Conservation (phyloP, 495 filamentous ascomycete species). For the Chaetomidium leptoderma region DNA sequence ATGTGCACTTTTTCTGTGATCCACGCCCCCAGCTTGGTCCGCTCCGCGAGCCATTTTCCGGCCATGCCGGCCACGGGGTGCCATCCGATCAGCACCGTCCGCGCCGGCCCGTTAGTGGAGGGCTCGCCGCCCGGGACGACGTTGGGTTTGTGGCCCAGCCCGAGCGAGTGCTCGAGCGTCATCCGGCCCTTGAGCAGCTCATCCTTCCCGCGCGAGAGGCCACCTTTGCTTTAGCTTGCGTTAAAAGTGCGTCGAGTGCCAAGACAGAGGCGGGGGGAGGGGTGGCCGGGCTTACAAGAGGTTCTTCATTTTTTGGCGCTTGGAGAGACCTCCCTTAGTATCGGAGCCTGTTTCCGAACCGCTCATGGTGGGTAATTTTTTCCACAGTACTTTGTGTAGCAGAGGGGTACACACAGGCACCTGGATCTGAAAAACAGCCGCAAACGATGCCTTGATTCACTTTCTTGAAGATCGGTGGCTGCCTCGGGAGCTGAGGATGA, state of each 20-base stretch:
- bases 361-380: neutral
- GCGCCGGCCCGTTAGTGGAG: conserved; percentile 24
- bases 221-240: conserved; percentile 15
- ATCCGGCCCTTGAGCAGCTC: conserved; percentile 38
- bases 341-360: conserved; percentile 10
- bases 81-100: conserved; percentile 44
- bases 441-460: neutral
- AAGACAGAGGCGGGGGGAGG: too few species aligned
- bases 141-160: conserved; percentile 42
- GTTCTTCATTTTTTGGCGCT: conserved; percentile 21
- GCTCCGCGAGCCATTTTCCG: conserved; percentile 44
- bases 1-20: conserved; percentile 40
- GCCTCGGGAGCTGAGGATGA: neutral
- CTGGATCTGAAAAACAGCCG: neutral
- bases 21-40: conserved; percentile 40
- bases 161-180: conserved; percentile 37
- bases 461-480: neutral
- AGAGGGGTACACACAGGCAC: too few species aligned
- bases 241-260: neutral
- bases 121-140: conserved; percentile 36
- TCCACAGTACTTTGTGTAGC: too few species aligned
- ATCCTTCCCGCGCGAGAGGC: conserved; percentile 26
- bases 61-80: conserved; percentile 43
- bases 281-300: conserved; percentile 22
- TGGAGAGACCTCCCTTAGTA: neutral